Evolutionary conservation across 768 basidiomycete genomes (phyloP), one percentile per base, ranked within the genome.

Genomic region (Leccinum subtestaceum): DNA sequence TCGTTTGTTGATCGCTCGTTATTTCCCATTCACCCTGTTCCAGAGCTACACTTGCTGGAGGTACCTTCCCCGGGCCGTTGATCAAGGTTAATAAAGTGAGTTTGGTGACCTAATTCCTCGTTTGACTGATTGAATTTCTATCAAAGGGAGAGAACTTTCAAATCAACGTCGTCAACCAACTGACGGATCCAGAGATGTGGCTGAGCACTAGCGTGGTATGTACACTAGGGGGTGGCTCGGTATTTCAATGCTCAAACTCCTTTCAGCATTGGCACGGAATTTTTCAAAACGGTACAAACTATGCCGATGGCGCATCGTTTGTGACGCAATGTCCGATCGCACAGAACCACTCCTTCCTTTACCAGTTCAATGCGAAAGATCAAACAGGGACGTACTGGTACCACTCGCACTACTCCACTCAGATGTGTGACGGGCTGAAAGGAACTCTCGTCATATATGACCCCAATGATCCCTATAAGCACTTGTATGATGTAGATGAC

Each of bases 261-360:
- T 54, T 49, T 19, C 29, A 84, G 83, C 82, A 84, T 63, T 84
- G 81, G 82, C 83, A 84, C 60, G 82, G 83, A 11, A 58, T 84
- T 34, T 74, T 75, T 59, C 83, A 84, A 60, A 67, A 74, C 2
- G 66, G 69, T 2, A 75, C 78, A 25, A 79, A 75, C 60, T 77
- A 72, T 65, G 77, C 68, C 0, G 83, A 84, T 58, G 83, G 83
- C 2, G 64, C 72, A 9, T 71, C 74, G 5, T 75, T 71, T 52
- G 69, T 79, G 38, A 69, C 75, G 11, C 72, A 74, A 47, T 75
- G 74, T 38, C 74, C 74, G 2, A 69, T 72, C 49, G n/a, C 55
- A 17, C 64, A 64, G 21, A 67, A 69, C 32, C 13, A 34, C 43
- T 65, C 66, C n/a, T 72, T 68, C 60, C 63, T 64, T 12, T 58